Evolutionary conservation across 2,329 filamentous ascomycete species (phyloP).

Genomic region (Stagonosporopsis chrysanthemi): DNA sequence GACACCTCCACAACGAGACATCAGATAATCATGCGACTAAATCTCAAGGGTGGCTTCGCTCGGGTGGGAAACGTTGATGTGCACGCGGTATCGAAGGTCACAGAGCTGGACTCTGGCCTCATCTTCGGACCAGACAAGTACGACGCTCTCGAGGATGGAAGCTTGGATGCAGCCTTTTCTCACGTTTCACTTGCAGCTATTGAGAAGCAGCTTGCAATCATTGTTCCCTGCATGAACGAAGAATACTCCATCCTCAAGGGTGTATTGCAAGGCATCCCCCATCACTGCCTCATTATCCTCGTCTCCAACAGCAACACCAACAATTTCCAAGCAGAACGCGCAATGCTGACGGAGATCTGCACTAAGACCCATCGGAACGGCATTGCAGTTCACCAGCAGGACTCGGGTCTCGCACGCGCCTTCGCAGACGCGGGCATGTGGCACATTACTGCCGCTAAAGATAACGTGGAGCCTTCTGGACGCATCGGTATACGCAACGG

Average conservation of each 20-base stretch:
- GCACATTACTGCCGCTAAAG: background rate
- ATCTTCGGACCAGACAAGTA: background rate
- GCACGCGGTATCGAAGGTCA: conserved; percentile 17
- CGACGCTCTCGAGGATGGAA: background rate
- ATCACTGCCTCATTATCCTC: conserved; percentile 22
- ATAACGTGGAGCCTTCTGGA: background rate
- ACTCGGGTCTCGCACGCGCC: conserved; percentile 19
- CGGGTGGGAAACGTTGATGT: conserved; percentile 21
- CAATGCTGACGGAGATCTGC: conserved; percentile 14
- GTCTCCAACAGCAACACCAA: conserved; percentile 23
- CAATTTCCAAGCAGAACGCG: conserved; percentile 17
- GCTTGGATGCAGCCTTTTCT: conserved; percentile 9
- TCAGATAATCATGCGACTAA: background rate
- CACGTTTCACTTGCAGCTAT: conserved; percentile 10
- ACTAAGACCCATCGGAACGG: conserved; percentile 6
- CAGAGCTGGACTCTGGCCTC: conserved; percentile 21
- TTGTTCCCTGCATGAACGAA: conserved; percentile 28
- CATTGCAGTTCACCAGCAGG: conserved; percentile 19
- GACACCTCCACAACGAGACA: background rate
- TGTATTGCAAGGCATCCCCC: conserved; percentile 26
- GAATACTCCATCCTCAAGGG: conserved; percentile 20
- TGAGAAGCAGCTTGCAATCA: conserved; percentile 22
- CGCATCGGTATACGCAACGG: conserved; percentile 19
- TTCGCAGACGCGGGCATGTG: conserved; percentile 9
- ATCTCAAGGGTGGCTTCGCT: background rate